Base-by-base conservation (phyloP, 257 asterid genomes). In the Nicotiana paniculata region DNA sequence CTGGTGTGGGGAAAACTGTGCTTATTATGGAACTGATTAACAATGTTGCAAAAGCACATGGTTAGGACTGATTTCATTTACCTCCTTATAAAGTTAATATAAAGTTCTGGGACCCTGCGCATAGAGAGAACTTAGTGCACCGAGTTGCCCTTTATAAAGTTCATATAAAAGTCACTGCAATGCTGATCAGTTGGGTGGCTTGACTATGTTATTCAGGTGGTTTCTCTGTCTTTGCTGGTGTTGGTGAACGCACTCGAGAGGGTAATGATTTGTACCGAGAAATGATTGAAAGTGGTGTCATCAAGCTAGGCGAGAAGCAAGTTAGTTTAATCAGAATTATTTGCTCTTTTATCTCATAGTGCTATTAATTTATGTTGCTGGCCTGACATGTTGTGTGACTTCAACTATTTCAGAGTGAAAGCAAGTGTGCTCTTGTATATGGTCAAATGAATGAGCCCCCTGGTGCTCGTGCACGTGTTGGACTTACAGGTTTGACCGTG, bases 381-480 rank as follows among this genome's bases (percentile, higher is more conserved):
- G 51, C 51, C 46, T 81, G 75, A 57, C 51, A 66, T 72, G 62
- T 77, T 37, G 26, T 64, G 65, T 64, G 65, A 39, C 10, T 9
- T 55, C 74, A 57, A 28, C 43, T 62, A 53, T 85, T 30, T 74
- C 87, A 95, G 98, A 87, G 91, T 72, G 98, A 94, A 51, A 96
- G 99, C 94, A 96, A 96, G 74, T 96, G 99, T n/a, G 99, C 99
- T 43, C 93, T 96, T 28, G 99, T 96, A 57, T 96, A 96, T 1
- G 99, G 99, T 89, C 99, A 96, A 90, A 96, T 96, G 99, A 96
- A 96, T 77, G 99, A 96, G 88, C 99, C 99, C 89, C 99, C 98
- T 11, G 99, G 99, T 91, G 99, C 99, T 77, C 99, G 99, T 94
- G 99, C 99, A 65, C 97, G 99, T 86, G 99, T 96, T 85, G 99